Evolutionary conservation across 1,284 basidiomycete species (phyloP).

Genomic region (Serendipita sp.): DNA sequence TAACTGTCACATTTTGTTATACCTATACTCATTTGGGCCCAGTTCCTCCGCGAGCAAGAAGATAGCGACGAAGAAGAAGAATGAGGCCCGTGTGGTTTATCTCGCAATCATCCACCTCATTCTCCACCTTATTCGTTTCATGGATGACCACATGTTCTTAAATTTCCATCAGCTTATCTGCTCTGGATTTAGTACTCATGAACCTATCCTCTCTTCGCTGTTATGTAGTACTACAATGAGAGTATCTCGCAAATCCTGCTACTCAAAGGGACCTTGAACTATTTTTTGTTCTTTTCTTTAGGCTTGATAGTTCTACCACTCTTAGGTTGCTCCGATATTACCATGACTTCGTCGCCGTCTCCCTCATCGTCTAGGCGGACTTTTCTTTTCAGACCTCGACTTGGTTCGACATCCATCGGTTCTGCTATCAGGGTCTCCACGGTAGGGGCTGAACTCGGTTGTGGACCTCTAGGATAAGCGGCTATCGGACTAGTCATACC

Average conservation of each 20-base stretch:
- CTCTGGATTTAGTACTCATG: too few species aligned
- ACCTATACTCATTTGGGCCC: slow-evolving; percentile 11
- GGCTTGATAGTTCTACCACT: neutral
- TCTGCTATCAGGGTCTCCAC: neutral
- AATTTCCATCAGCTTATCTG: too few species aligned
- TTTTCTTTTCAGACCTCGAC: neutral
- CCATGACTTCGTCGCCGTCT: neutral
- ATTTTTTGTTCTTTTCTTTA: neutral
- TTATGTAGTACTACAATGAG: too few species aligned
- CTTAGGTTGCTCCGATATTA: neutral
- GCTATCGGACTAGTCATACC: neutral
- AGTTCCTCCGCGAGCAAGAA: slow-evolving; percentile 74
- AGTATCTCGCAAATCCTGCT: too few species aligned
- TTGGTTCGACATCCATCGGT: neutral
- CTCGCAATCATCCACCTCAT: slow-evolving; percentile 6
- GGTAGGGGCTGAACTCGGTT: neutral
- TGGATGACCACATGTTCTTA: too few species aligned
- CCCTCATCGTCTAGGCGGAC: neutral
- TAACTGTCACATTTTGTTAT: slow-evolving; percentile 6
- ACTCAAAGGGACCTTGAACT: neutral
- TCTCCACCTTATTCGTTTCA: neutral
- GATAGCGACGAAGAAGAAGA: slow-evolving; percentile 61
- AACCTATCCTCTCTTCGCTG: too few species aligned
- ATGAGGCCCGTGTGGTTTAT: slow-evolving; percentile 19
- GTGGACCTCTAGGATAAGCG: neutral